These are phyloP conservation scores for Acidiella bohemica DNA, from an alignment of 495 filamentous ascomycete species.

Conservation along the genomic window DNA sequence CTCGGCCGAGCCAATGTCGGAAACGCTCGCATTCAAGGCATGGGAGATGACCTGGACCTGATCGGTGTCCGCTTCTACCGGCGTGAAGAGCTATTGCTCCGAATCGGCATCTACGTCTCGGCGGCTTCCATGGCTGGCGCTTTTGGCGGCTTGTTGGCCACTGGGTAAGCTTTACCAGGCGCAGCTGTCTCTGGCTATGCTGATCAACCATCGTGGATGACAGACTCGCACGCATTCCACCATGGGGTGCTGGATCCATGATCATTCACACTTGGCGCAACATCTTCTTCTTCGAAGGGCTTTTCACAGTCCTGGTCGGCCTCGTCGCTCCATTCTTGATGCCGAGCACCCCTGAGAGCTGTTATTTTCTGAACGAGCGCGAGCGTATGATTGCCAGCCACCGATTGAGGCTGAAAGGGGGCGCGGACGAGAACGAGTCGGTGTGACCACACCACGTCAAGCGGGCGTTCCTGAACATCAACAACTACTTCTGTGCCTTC, in stretches of 20 bases:
- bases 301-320: slow-evolving; percentile 19
- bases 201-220: too few species aligned
- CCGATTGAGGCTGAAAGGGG: not conserved
- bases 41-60: too few species aligned
- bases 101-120: slow-evolving; percentile 46
- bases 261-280: slow-evolving; percentile 21
- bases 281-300: slow-evolving; percentile 24
- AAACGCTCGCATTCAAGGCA: too few species aligned
- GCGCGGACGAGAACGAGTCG: slow-evolving; percentile 15
- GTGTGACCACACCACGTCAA: slow-evolving; percentile 17
- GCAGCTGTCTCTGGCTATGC: too few species aligned
- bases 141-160: slow-evolving; percentile 52
- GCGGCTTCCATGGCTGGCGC: slow-evolving; percentile 48
- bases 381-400: not conserved
- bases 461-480: slow-evolving; percentile 19
- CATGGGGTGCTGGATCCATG: slow-evolving; percentile 15
- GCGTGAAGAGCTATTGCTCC: slow-evolving; percentile 43
- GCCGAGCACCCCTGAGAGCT: not conserved
- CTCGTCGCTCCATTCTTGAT: not conserved
- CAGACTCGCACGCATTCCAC: slow-evolving; percentile 13
- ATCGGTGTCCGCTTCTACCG: slow-evolving; percentile 50
- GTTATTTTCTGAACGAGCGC: slow-evolving; percentile 1
- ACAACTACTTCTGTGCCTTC: slow-evolving; percentile 21
- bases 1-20: too few species aligned
- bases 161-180: too few species aligned